Base-by-base conservation (phyloP, 352 stramenopile species). In the Phytophthora pistaciae region DNA sequence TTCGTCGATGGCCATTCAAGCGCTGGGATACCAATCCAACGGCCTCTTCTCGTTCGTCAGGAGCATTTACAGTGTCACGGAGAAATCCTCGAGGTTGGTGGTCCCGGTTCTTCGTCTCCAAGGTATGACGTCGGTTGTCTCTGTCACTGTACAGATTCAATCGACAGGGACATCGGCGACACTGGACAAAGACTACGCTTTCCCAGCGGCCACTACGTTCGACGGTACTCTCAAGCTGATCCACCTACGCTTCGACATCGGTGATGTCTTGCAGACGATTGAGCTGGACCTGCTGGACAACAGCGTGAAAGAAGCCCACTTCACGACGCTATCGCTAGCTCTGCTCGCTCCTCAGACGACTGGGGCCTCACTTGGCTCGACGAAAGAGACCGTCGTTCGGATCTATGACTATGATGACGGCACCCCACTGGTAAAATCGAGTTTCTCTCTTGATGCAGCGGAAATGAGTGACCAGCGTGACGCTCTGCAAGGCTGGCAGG, bases 371-470 rank as follows among this genome's bases (percentile, higher is more conserved):
- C 48, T 92, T 4, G 87, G 84, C 0, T 62, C 61, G 9, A 80
- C 69, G 1, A 64, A 76, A 25, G 40, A 74, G 49, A 80, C 75
- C 9, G 70, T 60, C 0, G 54, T 92, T 40, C 82, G 81, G 0
- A 85, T 94, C n/a, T 94, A 86, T 18, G 85, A 92, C 59, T 94
- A 84, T 21, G 77, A 74, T 13, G 80, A 90, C 13, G 84, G 78
- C 21, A 16, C 25, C 0, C 40, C 60, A 2, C 64, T 90, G 10
- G 64, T 60, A 14, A 61, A 56, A 5, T 74, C 75, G 14, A 79
- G 46, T 1, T 92, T 94, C 49, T 56, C 62, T 8, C 11, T 31
- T 4, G 55, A 31, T n/a, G 55, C 8, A n/a, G 8, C n/a, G 3
- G 27, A 61, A 4, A 13, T 16, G 18, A 63, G 64, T 14, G 16